Evolutionary conservation across 495 filamentous ascomycete species (phyloP), one percentile per base, ranked within the genome.

Genomic region (Hyaloscypha variabilis): DNA sequence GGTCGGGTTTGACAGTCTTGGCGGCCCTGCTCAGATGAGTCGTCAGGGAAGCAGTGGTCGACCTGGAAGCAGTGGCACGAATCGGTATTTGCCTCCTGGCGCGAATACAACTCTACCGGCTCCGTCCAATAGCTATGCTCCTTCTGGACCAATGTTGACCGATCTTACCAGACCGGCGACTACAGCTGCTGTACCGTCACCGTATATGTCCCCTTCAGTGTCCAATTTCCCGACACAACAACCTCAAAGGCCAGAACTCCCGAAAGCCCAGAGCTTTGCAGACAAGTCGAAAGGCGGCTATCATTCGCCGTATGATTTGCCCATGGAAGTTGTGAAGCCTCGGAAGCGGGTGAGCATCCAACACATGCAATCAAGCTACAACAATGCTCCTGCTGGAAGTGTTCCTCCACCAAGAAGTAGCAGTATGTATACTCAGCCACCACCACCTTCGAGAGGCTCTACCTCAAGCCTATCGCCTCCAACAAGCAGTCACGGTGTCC

Each of bases 231-330:
- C 60, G 13, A 26, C 46, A 26, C 63, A 57, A 30, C 65, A 63
- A 39, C 59, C 34, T 21, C 49, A 42, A 52, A 52, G 67, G 21
- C 71, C 71, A 24, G 64, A 67, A 19, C 17, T 69, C 24, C 65
- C 71, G 24, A 73, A 84, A 67, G 83, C 88, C 0, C 81, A 90
- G 66, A 97, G 94, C 72, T 99, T 96, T 75, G 91, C 85, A 6
- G 89, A 93, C 72, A 94, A 93, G 67, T 78, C 91, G 8, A 98
- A 96, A 74, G 88, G 93, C 50, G 94, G 94, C 11, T 99, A 98
- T 73, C 83, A 87, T 31, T 97, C 93, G 26, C 95, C 95, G 4
- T 99, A 97, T 69, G 95, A 99, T 75, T 83, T 99, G 4, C 95
- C 95, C 2, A 92, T 96, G 77, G 94, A 97, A 55, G 82, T 97